Evolutionary conservation across 1,284 basidiomycete genomes (phyloP).

Genomic region (Melampsora abietis-canadensis): DNA sequence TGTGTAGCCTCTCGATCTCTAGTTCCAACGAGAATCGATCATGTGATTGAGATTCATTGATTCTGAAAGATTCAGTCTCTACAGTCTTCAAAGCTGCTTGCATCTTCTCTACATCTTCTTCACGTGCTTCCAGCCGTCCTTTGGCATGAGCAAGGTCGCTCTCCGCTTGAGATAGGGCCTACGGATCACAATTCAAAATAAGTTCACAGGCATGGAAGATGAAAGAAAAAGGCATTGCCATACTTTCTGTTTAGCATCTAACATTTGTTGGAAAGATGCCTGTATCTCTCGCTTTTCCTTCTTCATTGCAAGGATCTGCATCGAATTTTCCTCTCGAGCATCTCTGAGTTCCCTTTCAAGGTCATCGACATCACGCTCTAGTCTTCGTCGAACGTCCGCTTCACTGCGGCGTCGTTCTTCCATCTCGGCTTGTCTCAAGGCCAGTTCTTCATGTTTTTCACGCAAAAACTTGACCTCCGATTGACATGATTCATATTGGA

Average conservation of each 20-base stretch:
- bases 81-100: constrained; percentile 67
- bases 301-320: constrained; percentile 55
- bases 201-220: constrained; percentile 8
- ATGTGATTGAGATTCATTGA: constrained; percentile 75
- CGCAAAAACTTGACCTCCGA: constrained; percentile 52
- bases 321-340: constrained; percentile 51
- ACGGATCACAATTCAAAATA: constrained; percentile 44
- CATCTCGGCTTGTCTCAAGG: constrained; percentile 54
- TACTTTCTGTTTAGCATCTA: constrained; percentile 46
- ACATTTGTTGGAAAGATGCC: constrained; percentile 53
- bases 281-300: constrained; percentile 55
- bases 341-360: constrained; percentile 50
- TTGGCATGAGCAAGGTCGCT: constrained; percentile 66
- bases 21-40: constrained; percentile 83
- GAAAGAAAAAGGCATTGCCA: constrained; percentile 2
- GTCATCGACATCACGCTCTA: constrained; percentile 57
- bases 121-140: constrained; percentile 53
- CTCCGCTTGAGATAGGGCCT: constrained; percentile 56
- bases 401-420: constrained; percentile 42
- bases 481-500: constrained; percentile 48
- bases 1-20: constrained; percentile 80
- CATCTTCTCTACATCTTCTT: constrained; percentile 67
- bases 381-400: constrained; percentile 45
- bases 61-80: constrained; percentile 63
- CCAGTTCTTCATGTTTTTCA: constrained; percentile 69